A percentile compares a stretch with the other conserved stretches of the same genome.
Evolutionary conservation across 1,284 basidiomycete species (phyloP).

Genomic region (Trichosporon sp.): DNA sequence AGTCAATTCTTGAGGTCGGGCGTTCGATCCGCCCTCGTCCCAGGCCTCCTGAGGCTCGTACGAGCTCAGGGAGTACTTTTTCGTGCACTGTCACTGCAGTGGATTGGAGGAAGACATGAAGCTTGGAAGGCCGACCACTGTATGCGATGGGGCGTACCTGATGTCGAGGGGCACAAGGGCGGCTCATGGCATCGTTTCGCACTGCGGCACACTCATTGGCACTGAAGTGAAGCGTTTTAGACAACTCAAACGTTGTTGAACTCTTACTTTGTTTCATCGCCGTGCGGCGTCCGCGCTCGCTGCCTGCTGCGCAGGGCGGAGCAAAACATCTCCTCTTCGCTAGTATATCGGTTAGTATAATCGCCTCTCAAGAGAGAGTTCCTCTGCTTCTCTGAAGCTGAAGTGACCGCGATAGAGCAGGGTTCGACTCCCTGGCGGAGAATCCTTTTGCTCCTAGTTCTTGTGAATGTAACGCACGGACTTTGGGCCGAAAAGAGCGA

Average conservation of each 20-base stretch:
- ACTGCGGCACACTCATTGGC: too few species aligned
- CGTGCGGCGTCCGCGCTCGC: not conserved
- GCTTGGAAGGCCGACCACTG: too few species aligned
- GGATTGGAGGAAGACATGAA: too few species aligned
- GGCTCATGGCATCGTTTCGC: too few species aligned
- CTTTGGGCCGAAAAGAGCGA: not conserved
- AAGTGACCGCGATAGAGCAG: conserved; percentile 16
- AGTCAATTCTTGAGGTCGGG: conserved; percentile 17
- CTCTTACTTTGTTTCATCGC: too few species aligned
- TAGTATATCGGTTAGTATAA: conserved; percentile 21
- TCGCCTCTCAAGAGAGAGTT: conserved; percentile 19
- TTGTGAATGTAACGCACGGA: not conserved
- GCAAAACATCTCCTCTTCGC: conserved; percentile 1
- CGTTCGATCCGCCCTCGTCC: conserved; percentile 19
- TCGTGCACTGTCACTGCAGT: not conserved
- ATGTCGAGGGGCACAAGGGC: too few species aligned
- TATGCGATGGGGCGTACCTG: too few species aligned
- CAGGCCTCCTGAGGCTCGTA: not conserved
- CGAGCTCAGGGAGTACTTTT: not conserved
- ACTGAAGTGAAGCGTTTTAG: too few species aligned
- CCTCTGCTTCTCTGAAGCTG: not conserved
- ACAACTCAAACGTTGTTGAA: too few species aligned
- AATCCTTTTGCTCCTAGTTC: conserved; percentile 2
- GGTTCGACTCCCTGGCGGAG: conserved; percentile 20
- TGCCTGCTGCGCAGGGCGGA: not conserved